Base-by-base conservation (phyloP, 2,329 filamentous ascomycete genomes). In the Ilyonectria mors-panacis region DNA sequence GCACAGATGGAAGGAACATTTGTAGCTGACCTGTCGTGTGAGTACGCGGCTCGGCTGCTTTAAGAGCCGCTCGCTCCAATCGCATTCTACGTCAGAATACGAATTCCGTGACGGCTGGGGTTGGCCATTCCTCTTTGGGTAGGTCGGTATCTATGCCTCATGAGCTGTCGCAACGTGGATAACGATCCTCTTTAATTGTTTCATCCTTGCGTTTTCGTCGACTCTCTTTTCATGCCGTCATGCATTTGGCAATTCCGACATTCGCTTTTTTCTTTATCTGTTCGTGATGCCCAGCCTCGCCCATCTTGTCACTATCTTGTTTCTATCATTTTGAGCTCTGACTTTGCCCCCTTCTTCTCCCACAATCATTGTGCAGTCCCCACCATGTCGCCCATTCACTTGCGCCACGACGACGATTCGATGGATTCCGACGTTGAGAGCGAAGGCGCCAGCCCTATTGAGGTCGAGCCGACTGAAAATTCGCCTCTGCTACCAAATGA, bases 401-500 rank as follows among this genome's bases (percentile, higher is more conserved):
- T 26, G 17, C 13, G 19, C 0, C 19, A 37, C 35, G 48, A 70
- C 15, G 28, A 60, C 33, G 23, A n/a, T n/a, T n/a, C 55, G 7
- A 39, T 48, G 28, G 56, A 65, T n/a, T 59, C 54, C 13, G 67
- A 72, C 6, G 35, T 63, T 19, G 73, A 71, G 26, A 67, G 66
- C 42, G 63, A 63, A 35, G 48, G 15, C 17, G 55, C 54, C 4
- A 57, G 56, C 28, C 63, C 55, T 12, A 55, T 44, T 15, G 60
- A 65, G 19, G 8, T n/a, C 28, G 4, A 26, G 2, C 1, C 55
- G 59, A 8, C 66, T 71, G 5, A 78, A 19, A 42, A 63, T 35
- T 70, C 70, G 2, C 70, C 73, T 12, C 62, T 78, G 8, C 19
- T 79, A 1, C 65, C 68, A 17, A 67, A 69, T 4, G 63, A 74